Evolutionary conservation across 768 basidiomycete species (phyloP).

Genomic region (Mycena epipterygia): DNA sequence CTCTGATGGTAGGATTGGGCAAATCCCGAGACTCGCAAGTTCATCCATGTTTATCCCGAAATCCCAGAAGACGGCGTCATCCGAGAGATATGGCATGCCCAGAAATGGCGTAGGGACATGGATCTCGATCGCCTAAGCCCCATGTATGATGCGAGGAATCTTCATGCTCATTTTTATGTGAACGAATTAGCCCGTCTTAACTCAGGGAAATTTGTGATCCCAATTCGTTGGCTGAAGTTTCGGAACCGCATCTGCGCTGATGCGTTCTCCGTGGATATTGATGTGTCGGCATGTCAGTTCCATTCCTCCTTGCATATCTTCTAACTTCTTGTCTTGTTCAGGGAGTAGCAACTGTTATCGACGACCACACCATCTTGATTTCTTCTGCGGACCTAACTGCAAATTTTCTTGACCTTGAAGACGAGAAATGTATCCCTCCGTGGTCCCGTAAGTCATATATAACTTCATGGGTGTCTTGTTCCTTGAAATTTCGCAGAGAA

Average conservation of each 20-base stretch:
- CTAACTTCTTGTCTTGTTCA: neutral
- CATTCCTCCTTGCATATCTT: neutral
- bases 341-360: neutral
- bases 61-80: slow-evolving; percentile 43
- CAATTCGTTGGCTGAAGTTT: slow-evolving; percentile 22
- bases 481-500: no score
- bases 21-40: slow-evolving; percentile 41
- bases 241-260: neutral
- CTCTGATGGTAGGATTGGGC: slow-evolving; percentile 44
- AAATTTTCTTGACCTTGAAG: neutral
- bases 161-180: slow-evolving; percentile 23
- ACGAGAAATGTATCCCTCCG: neutral
- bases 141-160: slow-evolving; percentile 20
- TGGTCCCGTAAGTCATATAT: neutral
- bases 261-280: neutral
- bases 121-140: slow-evolving; percentile 36
- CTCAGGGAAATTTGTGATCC: slow-evolving; percentile 6
- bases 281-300: neutral
- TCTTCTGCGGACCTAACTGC: neutral
- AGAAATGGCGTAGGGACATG: slow-evolving; percentile 42
- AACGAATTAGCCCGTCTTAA: slow-evolving; percentile 15
- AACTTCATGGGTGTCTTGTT: neutral
- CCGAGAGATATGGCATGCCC: slow-evolving; percentile 48
- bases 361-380: neutral
- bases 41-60: slow-evolving; percentile 47